Evolutionary conservation across 108 stramenopile species (phyloP), one percentile per base, ranked within the genome.

Genomic region (Nitzschia sp.): DNA sequence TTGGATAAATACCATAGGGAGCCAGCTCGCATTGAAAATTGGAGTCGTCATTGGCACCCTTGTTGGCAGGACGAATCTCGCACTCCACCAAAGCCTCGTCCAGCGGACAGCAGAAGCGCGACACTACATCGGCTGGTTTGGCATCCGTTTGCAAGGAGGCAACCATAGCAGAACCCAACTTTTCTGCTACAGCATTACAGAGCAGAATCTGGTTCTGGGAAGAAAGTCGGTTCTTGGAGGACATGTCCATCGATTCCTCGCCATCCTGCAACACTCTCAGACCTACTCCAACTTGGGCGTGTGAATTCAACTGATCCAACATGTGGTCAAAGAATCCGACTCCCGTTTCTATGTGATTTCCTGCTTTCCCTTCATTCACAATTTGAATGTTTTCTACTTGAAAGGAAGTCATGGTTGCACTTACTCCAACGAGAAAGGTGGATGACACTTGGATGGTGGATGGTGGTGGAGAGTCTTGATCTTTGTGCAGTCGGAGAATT

Each of bases 221-320:
- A 12, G 83, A 74, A 56, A 80, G 65, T 39, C 82, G 80, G 70
- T 90, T 90, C 29, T 56, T n/a, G 12, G 9, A 10, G 43, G 43
- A 43, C 12, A 12, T 12, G 10, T 9, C 9, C 43, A 43, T 43
- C 12, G 43, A 10, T 12, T 9, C 10, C n/a, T n/a, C n/a, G n/a
- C n/a, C n/a, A n/a, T n/a, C n/a, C n/a, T n/a, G n/a, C 43, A 43
- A 43, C n/a, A 88, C 83, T 10, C 71, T 72, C 17, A 90, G 54
- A 8, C 78, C 67, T 19, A 94, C 73, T 24, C 90, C 90, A 51
- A 94, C 76, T 80, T 91, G 93, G 10, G 89, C 93, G 66, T 94
- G 93, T 21, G 87, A 88, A 75, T 89, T 90, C 70, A 88, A 79
- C 64, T 94, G 93, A 78, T 94, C 93, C 44, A 94, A 63, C 93